Base-by-base conservation (phyloP, 805 yeast genomes). In the Candida maris region DNA sequence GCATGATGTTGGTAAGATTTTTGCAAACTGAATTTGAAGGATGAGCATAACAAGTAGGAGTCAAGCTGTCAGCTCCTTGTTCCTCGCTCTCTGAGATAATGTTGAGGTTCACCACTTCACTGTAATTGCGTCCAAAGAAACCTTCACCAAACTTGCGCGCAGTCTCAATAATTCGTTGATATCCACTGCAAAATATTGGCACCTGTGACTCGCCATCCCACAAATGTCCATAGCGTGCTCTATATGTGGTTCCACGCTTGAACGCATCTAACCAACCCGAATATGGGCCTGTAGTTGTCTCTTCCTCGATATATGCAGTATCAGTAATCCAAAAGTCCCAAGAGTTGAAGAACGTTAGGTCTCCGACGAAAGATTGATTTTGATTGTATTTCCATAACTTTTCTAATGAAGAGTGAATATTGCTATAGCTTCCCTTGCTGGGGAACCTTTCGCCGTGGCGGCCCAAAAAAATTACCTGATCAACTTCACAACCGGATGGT, bases 401-500 rank as follows among this genome's bases (percentile, higher is more conserved):
- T 6, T 27, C 27, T 14, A 46, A 24, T 23, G 44, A 31, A 7
- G 23, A 20, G 19, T 33, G 19, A 9, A 54, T 37, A 3, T 38
- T 30, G 5, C 26, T 20, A n/a, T 57, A 59, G 19, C 31, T 42
- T 6, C 30, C 33, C 18, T 36, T 35, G 8, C 63, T 61, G 10
- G 75, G 79, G 52, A 62, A 77, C 35, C 84, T 64, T 51, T 76
- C 84, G 12, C 82, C 83, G 43, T 78, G 84, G 45, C 84, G 68
- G 38, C 67, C 61, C 24, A 71, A 46, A 45, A 71, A 51, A 45
- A 71, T 72, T 6, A 75, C 81, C 51, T 77, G 82, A 42, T 74
- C 76, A 30, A 76, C 64, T 0, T 56, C 46, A 52, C 81, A 75
- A 23, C 66, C 67, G 1, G 48, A 54, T 12, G 85, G 85, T 2